Base-by-base conservation (phyloP, 257 asterid species). In the Nemophila menziesii region DNA sequence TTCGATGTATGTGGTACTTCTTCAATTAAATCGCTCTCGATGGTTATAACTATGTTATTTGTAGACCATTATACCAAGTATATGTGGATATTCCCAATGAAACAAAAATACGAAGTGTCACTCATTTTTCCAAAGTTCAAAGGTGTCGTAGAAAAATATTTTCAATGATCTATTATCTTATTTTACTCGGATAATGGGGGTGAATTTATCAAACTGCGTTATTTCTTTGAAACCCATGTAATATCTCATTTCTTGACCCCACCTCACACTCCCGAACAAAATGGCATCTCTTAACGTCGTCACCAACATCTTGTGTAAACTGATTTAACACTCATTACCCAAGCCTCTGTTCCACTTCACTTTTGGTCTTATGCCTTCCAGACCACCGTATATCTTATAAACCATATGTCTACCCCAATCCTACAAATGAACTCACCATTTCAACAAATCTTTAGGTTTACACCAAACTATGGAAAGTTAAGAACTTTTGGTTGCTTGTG, bases 121-220 rank as follows among this genome's bases (percentile, higher is more conserved):
- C 15, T 13, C 10, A 34, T 48, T 14, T 26, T 48, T 48, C 7
- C 7, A 3, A 16, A 33, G 16, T 48, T 48, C 22, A 11, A 27
- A 11, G 5, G n/a, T 5, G 11, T 49, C 0, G 55, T 49, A 9
- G 55, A 49, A 34, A 34, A 37, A n/a, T 14, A 49, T 17, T 49
- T 49, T 34, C 27, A 21, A 0, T 4, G 1, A 0, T 5, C 43
- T 4, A 17, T 49, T 0, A 8, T 22, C 2, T 2, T 21, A n/a
- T 34, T 49, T 12, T 49, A 49, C 5, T 33, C 34, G 2, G 44
- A 34, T 8, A 34, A 49, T 20, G 18, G 44, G 13, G 44, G 44
- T 1, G 55, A 49, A 19, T 49, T 33, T 11, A 0, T 49, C 3
- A 38, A 44, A 1, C 26, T 49, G 8, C n/a, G 12, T 1, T 3